A percentile compares a stretch with the other conserved stretches of the same genome.
These are phyloP conservation scores for Zygosaccharomyces sapae DNA, from an alignment of 1,139 yeast species.

Conservation along the genomic window DNA sequence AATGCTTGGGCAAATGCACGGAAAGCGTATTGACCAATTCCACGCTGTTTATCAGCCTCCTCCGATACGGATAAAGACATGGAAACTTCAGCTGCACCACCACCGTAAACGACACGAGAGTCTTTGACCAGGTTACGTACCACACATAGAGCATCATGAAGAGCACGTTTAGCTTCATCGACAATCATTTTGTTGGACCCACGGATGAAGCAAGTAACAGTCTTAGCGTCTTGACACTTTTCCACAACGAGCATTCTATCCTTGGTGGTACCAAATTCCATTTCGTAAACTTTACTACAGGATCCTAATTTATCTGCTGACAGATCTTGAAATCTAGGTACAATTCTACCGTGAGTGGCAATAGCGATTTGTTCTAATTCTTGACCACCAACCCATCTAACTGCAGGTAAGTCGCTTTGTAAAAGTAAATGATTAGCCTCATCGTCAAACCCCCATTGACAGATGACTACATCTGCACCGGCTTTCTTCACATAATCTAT, in stretches of 20 bases:
- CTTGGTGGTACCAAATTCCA: constrained; percentile 94
- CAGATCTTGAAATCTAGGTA: constrained; percentile 93
- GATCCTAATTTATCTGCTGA: constrained; percentile 75
- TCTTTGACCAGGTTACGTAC: constrained; percentile 93
- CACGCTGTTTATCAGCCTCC: constrained; percentile 88
- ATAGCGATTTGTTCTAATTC: constrained; percentile 94
- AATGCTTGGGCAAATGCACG: constrained; percentile 89
- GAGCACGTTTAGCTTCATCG: constrained; percentile 93
- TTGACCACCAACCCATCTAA: constrained; percentile 99
- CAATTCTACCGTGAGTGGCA: constrained; percentile 95
- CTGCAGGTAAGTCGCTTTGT: constrained; percentile 87
- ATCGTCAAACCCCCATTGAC: constrained; percentile 99
- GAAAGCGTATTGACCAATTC: constrained; percentile 97
- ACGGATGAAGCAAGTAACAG: constrained; percentile 89
- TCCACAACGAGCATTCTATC: constrained; percentile 95
- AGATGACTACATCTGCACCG: constrained; percentile 94
- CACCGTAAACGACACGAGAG: constrained; percentile 93
- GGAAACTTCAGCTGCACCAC: constrained; percentile 96
- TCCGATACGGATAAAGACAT: constrained; percentile 89
- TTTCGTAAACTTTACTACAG: constrained; percentile 81
- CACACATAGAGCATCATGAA: constrained; percentile 95
- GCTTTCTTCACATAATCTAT: constrained; percentile 77
- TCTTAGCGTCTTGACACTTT: constrained; percentile 80
- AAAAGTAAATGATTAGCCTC: constrained; percentile 93
- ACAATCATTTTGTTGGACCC: constrained; percentile 98